These are phyloP conservation scores for Pythium dissimile DNA, from an alignment of 352 stramenopile genomes.

Conservation along the genomic window DNA sequence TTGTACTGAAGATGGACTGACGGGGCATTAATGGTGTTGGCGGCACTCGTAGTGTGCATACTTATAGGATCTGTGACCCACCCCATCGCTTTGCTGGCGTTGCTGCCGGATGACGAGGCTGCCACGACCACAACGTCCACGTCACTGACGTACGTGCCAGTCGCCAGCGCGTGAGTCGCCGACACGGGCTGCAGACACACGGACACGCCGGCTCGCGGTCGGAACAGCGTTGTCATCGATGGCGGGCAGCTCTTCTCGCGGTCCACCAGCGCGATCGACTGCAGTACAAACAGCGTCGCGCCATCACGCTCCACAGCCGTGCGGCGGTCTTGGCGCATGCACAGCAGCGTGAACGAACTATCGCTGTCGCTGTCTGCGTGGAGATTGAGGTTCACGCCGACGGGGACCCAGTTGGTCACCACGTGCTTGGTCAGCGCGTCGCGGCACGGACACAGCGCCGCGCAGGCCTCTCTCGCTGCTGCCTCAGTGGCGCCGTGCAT, in stretches of 20 bases:
- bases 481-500: conserved; percentile 4
- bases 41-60: background rate
- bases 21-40: no score
- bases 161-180: conserved; percentile 5
- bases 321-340: conserved; percentile 18
- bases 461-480: conserved; percentile 13
- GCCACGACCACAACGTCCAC: background rate
- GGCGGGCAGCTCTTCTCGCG: background rate
- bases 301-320: background rate
- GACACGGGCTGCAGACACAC: conserved; percentile 7
- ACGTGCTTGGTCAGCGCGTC: conserved; percentile 9
- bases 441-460: conserved; percentile 15
- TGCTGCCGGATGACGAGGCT: no score
- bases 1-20: conserved; percentile 15
- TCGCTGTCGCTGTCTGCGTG: background rate
- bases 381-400: conserved; percentile 13
- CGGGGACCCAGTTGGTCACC: conserved; percentile 12
- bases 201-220: background rate
- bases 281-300: background rate
- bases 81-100: background rate
- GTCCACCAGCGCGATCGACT: conserved; percentile 11
- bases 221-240: conserved; percentile 5
- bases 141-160: conserved; percentile 19
- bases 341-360: conserved; percentile 8
- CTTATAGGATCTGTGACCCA: conserved; percentile 6